Base-by-base conservation (phyloP, 805 yeast genomes). In the Tetrapisispora taiwanensis region DNA sequence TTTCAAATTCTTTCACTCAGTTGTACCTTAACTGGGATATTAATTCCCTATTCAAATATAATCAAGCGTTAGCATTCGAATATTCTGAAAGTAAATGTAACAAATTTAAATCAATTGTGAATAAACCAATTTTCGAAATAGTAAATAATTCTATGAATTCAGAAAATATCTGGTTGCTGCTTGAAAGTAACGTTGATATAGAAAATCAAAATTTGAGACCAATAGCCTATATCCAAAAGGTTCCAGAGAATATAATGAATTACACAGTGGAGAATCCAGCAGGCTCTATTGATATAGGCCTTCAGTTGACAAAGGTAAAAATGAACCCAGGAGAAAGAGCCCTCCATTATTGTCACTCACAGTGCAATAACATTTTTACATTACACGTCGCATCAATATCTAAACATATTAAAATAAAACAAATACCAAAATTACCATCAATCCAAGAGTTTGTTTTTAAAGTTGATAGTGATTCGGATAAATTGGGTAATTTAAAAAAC, bases 21-120 rank as follows among this genome's bases (percentile, higher is more conserved):
- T 47, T 84, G 2, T 86, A 85, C 56, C 46, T 85, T 33, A 84
- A 79, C 56, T 83, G 94, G 90, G 68, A 76, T 46, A 72, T 78
- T 0, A 26, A 39, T 0, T 49, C 50, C 32, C 37, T 54, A 5
- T 67, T 66, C 31, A 24, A 42, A 3, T 36, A 41, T 32, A 54
- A 56, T 20, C 49, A 51, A 1, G 38, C 44, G 3, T 43, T 56
- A n/a, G 59, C 60, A 38, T 67, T 63, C 46, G 59, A 55, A 14
- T 69, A 65, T 47, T 58, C 57, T 27, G 42, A 46, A 10, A 44
- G 46, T 13, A 42, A 36, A 26, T 41, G 44, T 40, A 53, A 56
- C 36, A 37, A 42, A 37, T 48, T 47, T 42, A 46, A 42, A 37
- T 49, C 41, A 33, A 49, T 46, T 45, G 52, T 52, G 33, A 61